phyloP scores from a whole-genome alignment of 345 rosid genomes.

The Aquilaria malaccensis region DNA sequence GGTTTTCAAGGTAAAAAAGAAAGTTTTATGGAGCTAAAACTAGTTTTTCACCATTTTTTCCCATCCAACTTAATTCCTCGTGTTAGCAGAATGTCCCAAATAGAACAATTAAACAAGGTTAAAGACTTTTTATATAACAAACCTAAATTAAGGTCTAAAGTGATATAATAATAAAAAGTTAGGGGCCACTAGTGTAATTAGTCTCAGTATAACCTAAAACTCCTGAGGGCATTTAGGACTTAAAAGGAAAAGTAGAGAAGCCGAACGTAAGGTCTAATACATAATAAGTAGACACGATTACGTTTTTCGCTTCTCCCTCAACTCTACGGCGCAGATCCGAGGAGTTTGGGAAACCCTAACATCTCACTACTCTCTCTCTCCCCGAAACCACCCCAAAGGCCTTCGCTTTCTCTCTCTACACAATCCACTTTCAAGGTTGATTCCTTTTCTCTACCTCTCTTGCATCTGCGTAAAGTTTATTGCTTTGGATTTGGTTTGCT shows the following conservation, averaged over 20 bases:
- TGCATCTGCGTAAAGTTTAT: background rate
- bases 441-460: background rate
- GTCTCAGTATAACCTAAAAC: no score
- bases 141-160: no score
- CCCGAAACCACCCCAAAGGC: background rate
- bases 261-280: no score
- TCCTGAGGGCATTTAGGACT: background rate
- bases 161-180: no score
- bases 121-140: no score
- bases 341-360: conserved; percentile 69
- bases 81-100: no score
- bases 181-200: no score
- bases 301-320: conserved; percentile 4
- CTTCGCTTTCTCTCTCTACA: conserved; percentile 6
- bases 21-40: no score
- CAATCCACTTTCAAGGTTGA: conserved; percentile 6
- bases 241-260: background rate
- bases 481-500: conserved; percentile 9
- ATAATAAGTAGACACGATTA: background rate
- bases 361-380: conserved; percentile 12
- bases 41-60: no score
- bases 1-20: no score
- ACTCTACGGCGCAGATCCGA: conserved; percentile 96
- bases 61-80: no score
- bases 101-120: no score